Base-by-base conservation (phyloP, 2,329 filamentous ascomycete species). In the Sporothrix euskadiensis region DNA sequence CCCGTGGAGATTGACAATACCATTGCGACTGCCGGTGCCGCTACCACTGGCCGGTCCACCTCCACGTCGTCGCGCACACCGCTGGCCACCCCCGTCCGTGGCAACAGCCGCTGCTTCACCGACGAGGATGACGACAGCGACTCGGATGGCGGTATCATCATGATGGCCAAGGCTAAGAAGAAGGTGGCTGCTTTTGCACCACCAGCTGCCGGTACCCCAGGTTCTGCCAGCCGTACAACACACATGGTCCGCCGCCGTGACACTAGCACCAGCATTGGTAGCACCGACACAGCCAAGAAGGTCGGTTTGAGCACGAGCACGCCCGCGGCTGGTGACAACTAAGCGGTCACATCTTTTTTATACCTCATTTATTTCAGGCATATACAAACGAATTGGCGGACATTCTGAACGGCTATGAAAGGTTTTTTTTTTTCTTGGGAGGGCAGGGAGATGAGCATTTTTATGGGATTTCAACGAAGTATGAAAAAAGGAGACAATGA, bases 251-350 rank as follows among this genome's bases (percentile, higher is more conserved):
- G 82, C 74, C 83, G 88, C 73, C 85, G 89, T 44, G 87, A 88
- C 76, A 90, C 88, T 0, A 88, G 89, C 76, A 87, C 86, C 1
- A 89, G 87, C 76, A 86, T 88, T 39, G 87, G 85, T 44, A 90
- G 88, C 78, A 89, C 87, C 0, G 89, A 90, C 77, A 91, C 89
- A 59, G 89, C 89, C 54, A 90, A 89, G 81, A 89, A 89, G 79
- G 79, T 88, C 16, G 49, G 75, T 4, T 47, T 76, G n/a, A 52
- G 73, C 65, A n/a, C 61, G 19, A 41, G 47, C 19, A n/a, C 47
- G 30, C 26, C 32, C 44, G 14, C 26, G 4, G 12, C 19, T 12
- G 52, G 52, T 22, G 10, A 56, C 52, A 56, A 26, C 35, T 35
- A 8, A 35, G 35, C 35, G 52, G 52, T 22, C 3, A 56, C 52